Evolutionary conservation across 2,329 filamentous ascomycete species (phyloP).

Genomic region (Phaeoacremonium minimum): DNA sequence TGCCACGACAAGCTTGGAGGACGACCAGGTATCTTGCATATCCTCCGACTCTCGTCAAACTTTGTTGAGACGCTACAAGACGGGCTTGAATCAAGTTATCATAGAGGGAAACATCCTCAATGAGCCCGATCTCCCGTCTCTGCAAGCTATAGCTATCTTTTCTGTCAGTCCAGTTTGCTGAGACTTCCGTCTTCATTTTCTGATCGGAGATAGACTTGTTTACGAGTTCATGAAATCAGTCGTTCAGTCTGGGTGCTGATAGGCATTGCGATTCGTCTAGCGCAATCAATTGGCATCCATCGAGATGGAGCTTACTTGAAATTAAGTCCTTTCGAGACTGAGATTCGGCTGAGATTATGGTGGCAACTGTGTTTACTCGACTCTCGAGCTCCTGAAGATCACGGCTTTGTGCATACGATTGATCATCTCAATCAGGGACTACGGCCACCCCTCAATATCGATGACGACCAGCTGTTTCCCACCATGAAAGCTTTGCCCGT

Average conservation of each 20-base stretch:
- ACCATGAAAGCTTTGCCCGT: constrained; percentile 35
- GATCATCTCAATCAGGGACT: constrained; percentile 37
- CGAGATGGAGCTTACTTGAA: constrained; percentile 26
- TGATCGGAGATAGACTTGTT: no score
- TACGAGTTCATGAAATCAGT: no score
- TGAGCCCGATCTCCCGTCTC: no score
- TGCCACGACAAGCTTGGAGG: no score
- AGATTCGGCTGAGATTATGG: constrained; percentile 48
- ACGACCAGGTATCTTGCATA: no score
- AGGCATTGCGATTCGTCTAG: constrained; percentile 12
- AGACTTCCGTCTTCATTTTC: no score
- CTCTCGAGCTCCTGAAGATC: constrained; percentile 46
- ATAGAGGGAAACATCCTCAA: no score
- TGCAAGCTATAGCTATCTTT: no score
- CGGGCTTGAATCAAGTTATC: no score
- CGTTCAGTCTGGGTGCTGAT: constrained; percentile 13
- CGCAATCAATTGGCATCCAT: constrained; percentile 18
- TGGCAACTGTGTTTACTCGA: constrained; percentile 48
- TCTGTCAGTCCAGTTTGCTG: no score
- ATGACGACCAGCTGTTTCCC: constrained; percentile 41
- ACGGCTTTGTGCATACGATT: constrained; percentile 31
- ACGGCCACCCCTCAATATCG: constrained; percentile 46
- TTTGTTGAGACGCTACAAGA: no score
- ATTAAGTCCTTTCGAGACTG: constrained; percentile 44
- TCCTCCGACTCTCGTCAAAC: no score